Percentiles rank a stretch among this genome's conserved stretches.
These are phyloP conservation scores for Plasmopara halstedii DNA, from an alignment of 352 stramenopile genomes.

Conservation along the genomic window DNA sequence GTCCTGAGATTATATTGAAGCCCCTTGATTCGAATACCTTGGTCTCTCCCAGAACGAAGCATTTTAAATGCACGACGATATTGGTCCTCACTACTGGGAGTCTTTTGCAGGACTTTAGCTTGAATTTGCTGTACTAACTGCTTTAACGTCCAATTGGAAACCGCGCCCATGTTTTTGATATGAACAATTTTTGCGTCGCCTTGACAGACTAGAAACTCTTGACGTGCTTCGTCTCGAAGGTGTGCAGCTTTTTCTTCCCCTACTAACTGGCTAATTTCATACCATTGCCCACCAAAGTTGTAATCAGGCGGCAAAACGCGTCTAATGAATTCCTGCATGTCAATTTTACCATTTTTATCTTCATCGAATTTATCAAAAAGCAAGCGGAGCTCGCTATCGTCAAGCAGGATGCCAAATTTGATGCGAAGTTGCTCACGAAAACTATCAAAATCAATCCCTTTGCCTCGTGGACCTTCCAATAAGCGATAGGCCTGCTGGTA, in stretches of 20 bases:
- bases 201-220: constrained; percentile 43
- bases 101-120: constrained; percentile 71
- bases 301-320: constrained; percentile 70
- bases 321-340: constrained; percentile 78
- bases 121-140: constrained; percentile 67
- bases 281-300: constrained; percentile 67
- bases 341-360: constrained; percentile 69
- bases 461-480: constrained; percentile 58
- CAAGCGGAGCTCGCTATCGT: constrained; percentile 58
- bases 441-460: constrained; percentile 71
- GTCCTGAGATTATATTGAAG: constrained; percentile 71
- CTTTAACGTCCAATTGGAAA: constrained; percentile 57
- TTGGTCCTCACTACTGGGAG: constrained; percentile 64
- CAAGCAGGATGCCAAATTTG: constrained; percentile 75
- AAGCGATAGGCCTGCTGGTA: constrained; percentile 83
- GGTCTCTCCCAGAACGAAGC: constrained; percentile 53
- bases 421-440: constrained; percentile 68
- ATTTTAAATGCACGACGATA: constrained; percentile 78
- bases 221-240: constrained; percentile 52
- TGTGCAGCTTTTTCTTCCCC: constrained; percentile 46
- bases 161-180: constrained; percentile 35
- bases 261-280: constrained; percentile 63
- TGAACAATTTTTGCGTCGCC: constrained; percentile 13
- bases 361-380: constrained; percentile 85
- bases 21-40: constrained; percentile 61